A percentile compares a stretch with the other conserved stretches of the same genome.
phyloP scores from a whole-genome alignment of 768 basidiomycete species.

The Pleurotus pulmonarius region DNA sequence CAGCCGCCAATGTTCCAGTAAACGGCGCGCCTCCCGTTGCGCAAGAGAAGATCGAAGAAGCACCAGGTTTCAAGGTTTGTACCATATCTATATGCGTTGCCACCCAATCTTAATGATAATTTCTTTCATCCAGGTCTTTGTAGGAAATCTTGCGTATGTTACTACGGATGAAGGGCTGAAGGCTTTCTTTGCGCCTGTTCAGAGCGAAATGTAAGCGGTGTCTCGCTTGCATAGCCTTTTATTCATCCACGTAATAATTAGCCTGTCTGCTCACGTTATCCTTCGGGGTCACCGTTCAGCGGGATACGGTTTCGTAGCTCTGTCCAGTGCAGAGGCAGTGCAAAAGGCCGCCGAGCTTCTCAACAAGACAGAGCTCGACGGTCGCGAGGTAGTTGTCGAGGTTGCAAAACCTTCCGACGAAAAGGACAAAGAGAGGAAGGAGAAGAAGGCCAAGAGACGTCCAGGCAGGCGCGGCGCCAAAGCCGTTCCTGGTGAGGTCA shows the following conservation, averaged over 20 bases:
- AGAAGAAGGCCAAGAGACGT: constrained; percentile 75
- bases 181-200: constrained; percentile 88
- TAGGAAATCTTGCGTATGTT: constrained; percentile 92
- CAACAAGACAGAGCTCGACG: constrained; percentile 86
- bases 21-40: constrained; percentile 81
- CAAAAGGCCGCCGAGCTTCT: constrained; percentile 83
- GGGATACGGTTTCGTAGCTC: constrained; percentile 91
- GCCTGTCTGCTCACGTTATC: constrained; percentile 83
- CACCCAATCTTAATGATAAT: neutral
- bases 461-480: constrained; percentile 84
- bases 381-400: constrained; percentile 86
- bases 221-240: constrained; percentile 27
- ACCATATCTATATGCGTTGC: constrained; percentile 14
- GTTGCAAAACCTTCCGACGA: constrained; percentile 88
- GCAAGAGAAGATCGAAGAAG: constrained; percentile 66
- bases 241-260: constrained; percentile 25
- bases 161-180: constrained; percentile 94
- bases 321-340: constrained; percentile 77
- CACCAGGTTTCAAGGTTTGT: constrained; percentile 74
- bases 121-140: constrained; percentile 67
- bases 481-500: constrained; percentile 85
- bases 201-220: constrained; percentile 79
- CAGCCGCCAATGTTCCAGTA: constrained; percentile 77
- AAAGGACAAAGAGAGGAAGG: constrained; percentile 86
- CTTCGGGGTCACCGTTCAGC: constrained; percentile 81